phyloP scores from a whole-genome alignment of 208 protist genomes.

The Jaenimonas drosophilae region DNA sequence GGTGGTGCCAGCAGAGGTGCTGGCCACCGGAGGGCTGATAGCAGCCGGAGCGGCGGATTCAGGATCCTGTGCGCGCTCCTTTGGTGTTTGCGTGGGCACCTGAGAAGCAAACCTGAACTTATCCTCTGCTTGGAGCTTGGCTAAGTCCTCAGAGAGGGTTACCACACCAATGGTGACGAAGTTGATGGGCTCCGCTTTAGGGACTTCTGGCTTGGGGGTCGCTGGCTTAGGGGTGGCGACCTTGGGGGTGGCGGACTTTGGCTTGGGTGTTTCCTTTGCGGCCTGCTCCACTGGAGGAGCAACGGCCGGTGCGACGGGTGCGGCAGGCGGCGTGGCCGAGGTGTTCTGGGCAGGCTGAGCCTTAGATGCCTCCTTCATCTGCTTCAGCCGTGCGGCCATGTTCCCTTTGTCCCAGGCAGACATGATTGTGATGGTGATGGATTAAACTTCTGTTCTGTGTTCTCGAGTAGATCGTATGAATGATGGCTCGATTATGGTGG shows the following conservation, averaged over 20 bases:
- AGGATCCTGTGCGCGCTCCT: too few relatives aligned
- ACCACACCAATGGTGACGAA: too few relatives aligned
- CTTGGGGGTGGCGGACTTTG: not conserved
- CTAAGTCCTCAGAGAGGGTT: too few relatives aligned
- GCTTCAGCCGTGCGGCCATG: conserved; percentile 49
- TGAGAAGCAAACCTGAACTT: too few relatives aligned
- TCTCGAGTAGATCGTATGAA: too few relatives aligned
- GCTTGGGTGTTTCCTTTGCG: not conserved
- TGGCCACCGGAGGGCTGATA: not conserved
- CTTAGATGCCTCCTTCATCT: conserved; percentile 11
- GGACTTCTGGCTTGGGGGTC: not conserved
- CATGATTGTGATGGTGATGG: too few relatives aligned
- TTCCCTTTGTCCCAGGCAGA: conserved; percentile 52
- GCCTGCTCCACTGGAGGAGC: not conserved
- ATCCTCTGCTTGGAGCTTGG: too few relatives aligned
- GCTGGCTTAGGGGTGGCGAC: not conserved
- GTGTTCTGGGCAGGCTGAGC: not conserved
- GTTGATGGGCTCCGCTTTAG: too few relatives aligned
- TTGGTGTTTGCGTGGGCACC: conserved; percentile 1
- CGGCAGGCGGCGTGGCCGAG: not conserved
- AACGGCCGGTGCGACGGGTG: not conserved
- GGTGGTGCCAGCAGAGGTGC: too few relatives aligned
- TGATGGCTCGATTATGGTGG: too few relatives aligned
- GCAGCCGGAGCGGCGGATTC: too few relatives aligned
- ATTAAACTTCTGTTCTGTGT: too few relatives aligned